Evolutionary conservation across 768 basidiomycete species (phyloP).

Genomic region (Russula virescens): DNA sequence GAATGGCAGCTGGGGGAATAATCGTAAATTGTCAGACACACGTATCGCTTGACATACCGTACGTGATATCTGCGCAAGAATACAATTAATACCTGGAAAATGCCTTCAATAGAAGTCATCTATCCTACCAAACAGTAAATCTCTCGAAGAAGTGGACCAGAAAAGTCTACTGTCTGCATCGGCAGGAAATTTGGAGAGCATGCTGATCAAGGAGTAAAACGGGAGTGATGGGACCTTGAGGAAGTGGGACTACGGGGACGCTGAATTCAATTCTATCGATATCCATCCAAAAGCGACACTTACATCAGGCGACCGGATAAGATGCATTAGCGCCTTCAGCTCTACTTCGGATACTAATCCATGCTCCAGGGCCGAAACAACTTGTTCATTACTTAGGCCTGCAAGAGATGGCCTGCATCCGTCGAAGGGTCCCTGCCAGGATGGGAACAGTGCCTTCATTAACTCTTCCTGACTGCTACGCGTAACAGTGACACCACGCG

Average conservation of each 20-base stretch:
- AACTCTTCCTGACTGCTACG: slow-evolving; percentile 74
- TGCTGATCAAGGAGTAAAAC: slow-evolving; percentile 69
- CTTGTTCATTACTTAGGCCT: slow-evolving; percentile 51
- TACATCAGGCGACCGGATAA: slow-evolving; percentile 76
- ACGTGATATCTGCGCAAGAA: slow-evolving; percentile 17
- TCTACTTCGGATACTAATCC: slow-evolving; percentile 65
- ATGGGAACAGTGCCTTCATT: slow-evolving; percentile 77
- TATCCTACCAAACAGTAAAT: slow-evolving; percentile 59
- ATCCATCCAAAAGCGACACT: slow-evolving; percentile 28
- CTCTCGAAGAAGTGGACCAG: slow-evolving; percentile 58
- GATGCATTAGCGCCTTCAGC: slow-evolving; percentile 55
- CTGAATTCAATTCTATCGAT: background rate
- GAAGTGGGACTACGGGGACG: slow-evolving; percentile 61
- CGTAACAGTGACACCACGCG: slow-evolving; percentile 80
- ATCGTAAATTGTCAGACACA: slow-evolving; percentile 7
- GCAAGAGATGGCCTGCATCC: slow-evolving; percentile 62
- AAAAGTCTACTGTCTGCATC: slow-evolving; percentile 73
- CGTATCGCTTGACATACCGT: slow-evolving; percentile 3
- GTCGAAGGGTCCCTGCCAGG: slow-evolving; percentile 72
- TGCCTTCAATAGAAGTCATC: background rate
- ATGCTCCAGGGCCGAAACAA: slow-evolving; percentile 55
- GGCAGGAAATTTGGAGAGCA: slow-evolving; percentile 71
- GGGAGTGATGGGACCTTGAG: slow-evolving; percentile 79
- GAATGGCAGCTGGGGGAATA: slow-evolving; percentile 19
- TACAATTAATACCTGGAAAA: background rate